These are phyloP conservation scores for Starmerella khaoyaiensis DNA, from an alignment of 805 yeast species.

Conservation along the genomic window DNA sequence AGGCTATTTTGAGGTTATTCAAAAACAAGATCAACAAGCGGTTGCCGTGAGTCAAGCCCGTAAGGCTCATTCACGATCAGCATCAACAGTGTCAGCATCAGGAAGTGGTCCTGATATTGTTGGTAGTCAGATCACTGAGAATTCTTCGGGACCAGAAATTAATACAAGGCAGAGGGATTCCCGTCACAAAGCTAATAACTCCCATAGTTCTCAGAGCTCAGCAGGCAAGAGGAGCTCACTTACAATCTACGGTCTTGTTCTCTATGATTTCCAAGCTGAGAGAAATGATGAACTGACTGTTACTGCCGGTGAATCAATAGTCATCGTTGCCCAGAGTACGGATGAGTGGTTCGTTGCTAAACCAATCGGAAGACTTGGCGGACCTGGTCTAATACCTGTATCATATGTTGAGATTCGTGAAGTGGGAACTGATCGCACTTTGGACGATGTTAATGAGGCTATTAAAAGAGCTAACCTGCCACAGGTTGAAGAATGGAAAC, in stretches of 20 bases:
- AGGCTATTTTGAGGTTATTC: constrained; percentile 63
- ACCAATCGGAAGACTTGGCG: constrained; percentile 88
- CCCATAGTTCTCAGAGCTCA: constrained; percentile 4
- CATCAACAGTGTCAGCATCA: constrained; percentile 3
- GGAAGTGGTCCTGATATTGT: neutral
- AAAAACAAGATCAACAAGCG: constrained; percentile 26
- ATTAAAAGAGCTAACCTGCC: constrained; percentile 65
- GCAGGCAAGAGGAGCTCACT: constrained; percentile 26
- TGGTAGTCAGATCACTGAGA: no score
- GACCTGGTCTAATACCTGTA: constrained; percentile 93
- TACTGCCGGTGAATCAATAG: constrained; percentile 72
- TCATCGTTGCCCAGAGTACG: constrained; percentile 91
- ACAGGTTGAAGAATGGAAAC: constrained; percentile 92
- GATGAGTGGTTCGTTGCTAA: constrained; percentile 97
- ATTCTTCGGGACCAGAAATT: constrained; percentile 8
- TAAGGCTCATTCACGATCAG: constrained; percentile 14
- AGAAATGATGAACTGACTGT: constrained; percentile 74
- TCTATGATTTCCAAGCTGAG: constrained; percentile 79
- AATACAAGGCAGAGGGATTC: neutral
- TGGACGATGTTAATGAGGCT: constrained; percentile 44
- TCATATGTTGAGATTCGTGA: constrained; percentile 79
- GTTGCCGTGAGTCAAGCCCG: constrained; percentile 24
- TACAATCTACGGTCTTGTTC: constrained; percentile 61
- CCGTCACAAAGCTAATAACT: constrained; percentile 3
- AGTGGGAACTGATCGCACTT: constrained; percentile 47